Percentiles rank a stretch among this genome's conserved stretches.
Conservation (phyloP, 2,329 filamentous ascomycete genomes). For the Diaporthe humulicola region DNA sequence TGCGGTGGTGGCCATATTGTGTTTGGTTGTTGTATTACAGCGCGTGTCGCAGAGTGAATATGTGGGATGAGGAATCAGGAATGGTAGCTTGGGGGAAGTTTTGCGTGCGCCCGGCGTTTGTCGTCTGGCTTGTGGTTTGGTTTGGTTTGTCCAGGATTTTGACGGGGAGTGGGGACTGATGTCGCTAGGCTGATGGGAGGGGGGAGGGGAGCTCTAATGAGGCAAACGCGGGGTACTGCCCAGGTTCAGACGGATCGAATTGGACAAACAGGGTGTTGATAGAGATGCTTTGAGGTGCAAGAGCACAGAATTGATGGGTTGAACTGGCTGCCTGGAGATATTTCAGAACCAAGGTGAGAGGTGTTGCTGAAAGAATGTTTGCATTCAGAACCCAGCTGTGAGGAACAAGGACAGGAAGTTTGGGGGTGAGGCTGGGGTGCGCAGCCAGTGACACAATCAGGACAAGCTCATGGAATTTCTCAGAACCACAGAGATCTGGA, state of each 20-base stretch:
- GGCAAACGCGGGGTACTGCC: conserved; percentile 36
- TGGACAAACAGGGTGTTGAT: not conserved
- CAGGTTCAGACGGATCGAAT: not conserved
- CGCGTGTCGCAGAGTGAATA: conserved; percentile 11
- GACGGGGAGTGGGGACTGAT: conserved; percentile 34
- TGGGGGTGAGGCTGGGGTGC: conserved; percentile 24
- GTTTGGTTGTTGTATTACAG: conserved; percentile 26
- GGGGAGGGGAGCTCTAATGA: conserved; percentile 34
- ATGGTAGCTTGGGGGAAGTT: conserved; percentile 4
- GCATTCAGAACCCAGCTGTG: not conserved
- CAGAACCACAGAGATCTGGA: conserved; percentile 27
- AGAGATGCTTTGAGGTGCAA: not conserved
- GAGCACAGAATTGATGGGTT: too few species aligned
- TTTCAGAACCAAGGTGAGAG: not conserved
- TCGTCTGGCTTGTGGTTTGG: conserved; percentile 21
- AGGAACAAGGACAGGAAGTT: conserved; percentile 3
- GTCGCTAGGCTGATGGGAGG: conserved; percentile 25
- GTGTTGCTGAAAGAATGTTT: not conserved
- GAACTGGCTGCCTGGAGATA: not conserved
- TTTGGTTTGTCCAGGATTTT: conserved; percentile 36
- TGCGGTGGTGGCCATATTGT: conserved; percentile 47
- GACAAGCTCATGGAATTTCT: conserved; percentile 28
- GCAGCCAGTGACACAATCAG: conserved; percentile 19
- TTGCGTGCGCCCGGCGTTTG: conserved; percentile 26
- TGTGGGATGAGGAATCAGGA: conserved; percentile 5